phyloP scores from a whole-genome alignment of 345 rosid genomes.

The Melaleuca quinquenervia region DNA sequence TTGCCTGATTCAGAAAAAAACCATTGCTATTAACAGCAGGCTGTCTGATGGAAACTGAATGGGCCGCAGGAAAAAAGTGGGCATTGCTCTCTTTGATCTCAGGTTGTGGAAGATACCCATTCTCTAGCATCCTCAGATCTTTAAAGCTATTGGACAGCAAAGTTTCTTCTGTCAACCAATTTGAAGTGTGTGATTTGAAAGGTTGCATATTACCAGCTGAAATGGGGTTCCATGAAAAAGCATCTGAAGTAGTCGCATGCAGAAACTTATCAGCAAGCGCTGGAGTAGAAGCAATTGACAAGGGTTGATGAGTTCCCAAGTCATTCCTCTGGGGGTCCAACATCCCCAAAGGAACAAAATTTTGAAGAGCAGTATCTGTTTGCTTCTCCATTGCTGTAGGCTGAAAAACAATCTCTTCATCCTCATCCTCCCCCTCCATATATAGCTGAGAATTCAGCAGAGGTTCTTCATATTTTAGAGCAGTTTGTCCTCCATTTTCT shows the following conservation, averaged over 20 bases:
- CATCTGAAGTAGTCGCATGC: conserved; percentile 30
- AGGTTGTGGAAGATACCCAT: conserved; percentile 39
- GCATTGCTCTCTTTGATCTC: conserved; percentile 30
- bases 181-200: conserved; percentile 30
- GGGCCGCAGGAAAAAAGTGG: conserved; percentile 20
- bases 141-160: conserved; percentile 48
- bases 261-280: conserved; percentile 26
- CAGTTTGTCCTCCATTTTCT: conserved; percentile 22
- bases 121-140: conserved; percentile 38
- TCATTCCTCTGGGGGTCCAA: conserved; percentile 26
- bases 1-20: conserved; percentile 17
- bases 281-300: conserved; percentile 22
- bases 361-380: conserved; percentile 27
- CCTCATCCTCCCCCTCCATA: conserved; percentile 70
- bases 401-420: conserved; percentile 92
- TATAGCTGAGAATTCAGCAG: conserved; percentile 25
- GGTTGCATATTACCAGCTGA: conserved; percentile 5
- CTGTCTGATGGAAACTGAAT: conserved; percentile 12
- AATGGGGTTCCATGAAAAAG: conserved; percentile 18
- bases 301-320: conserved; percentile 25
- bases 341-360: conserved; percentile 29
- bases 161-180: conserved; percentile 49
- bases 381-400: conserved; percentile 58
- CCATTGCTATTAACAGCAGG: background rate
- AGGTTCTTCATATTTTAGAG: conserved; percentile 9